Base-by-base conservation (phyloP, 805 yeast species). In the Kuraishia borneana region DNA sequence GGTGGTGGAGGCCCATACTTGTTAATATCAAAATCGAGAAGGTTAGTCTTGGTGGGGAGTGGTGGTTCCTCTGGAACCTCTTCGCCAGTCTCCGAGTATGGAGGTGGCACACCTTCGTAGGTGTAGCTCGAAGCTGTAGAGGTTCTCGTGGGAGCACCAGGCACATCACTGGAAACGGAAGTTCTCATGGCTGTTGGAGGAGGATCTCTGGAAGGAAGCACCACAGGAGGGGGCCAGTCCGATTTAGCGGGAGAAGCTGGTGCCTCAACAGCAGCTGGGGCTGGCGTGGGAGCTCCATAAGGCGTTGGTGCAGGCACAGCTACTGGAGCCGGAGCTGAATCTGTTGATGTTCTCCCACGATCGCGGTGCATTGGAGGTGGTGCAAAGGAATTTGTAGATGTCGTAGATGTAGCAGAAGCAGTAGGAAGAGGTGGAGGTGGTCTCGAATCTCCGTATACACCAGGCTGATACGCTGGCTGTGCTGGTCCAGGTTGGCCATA, bases 1-100 rank as follows among this genome's bases (percentile, higher is more conserved):
- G 73, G 73, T 2, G 70, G 70, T 6, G 73, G 72, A 2, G 72
- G 66, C 1, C 65, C 73, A 38, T 55, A 53, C 21, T 54, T 56
- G 22, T 48, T 42, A 9, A 54, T 39, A 41, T 65, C 66, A 26
- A 63, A 48, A 4, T 60, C 62, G 47, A 51, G 43, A 13, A 53
- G 35, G 19, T 46, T 51, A 1, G 41, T 45, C 25, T 48, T 32
- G 30, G 35, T 26, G 36, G 28, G 36, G 23, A 5, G 9, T 18
- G 6, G 12, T 18, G 37, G 25, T 14, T n/a, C 34, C 10, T 31
- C 28, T 19, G 30, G 30, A 6, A 6, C 30, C n/a, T 31, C 20
- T 13, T 31, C 28, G 8, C 18, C 29, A 23, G 33, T 14, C 16
- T 14, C 33, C 30, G 33, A 7, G 18, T 21, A 25, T 12, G 6